Evolutionary conservation across 2,329 filamentous ascomycete genomes (phyloP).

Genomic region (Camillea tinctor): DNA sequence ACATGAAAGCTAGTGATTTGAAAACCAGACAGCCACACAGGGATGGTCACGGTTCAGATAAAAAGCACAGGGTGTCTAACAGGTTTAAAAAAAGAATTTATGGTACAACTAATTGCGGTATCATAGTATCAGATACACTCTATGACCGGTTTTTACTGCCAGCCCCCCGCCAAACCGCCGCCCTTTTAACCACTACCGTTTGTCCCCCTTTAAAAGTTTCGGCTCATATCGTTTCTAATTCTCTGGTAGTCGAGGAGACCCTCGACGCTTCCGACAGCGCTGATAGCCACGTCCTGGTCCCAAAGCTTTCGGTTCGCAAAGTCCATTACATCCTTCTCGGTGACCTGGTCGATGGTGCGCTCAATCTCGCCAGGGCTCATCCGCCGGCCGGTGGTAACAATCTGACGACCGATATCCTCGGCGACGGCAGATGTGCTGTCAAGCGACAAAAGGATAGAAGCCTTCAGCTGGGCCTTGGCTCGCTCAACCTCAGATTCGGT

Average conservation of each 20-base stretch:
- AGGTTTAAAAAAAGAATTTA: slow-evolving; percentile 44
- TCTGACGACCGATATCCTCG: slow-evolving; percentile 97
- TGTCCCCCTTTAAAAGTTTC: slow-evolving; percentile 60
- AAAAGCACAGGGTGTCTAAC: slow-evolving; percentile 24
- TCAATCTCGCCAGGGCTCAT: slow-evolving; percentile 93
- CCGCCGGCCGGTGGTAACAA: slow-evolving; percentile 93
- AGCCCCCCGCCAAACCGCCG: slow-evolving; percentile 35
- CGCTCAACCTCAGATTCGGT: slow-evolving; percentile 90
- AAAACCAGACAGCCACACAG: too few relatives aligned
- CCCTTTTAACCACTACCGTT: slow-evolving; percentile 18
- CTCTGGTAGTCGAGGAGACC: slow-evolving; percentile 76
- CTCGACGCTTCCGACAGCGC: slow-evolving; percentile 90
- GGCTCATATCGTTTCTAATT: slow-evolving; percentile 82
- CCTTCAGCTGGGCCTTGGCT: slow-evolving; percentile 98
- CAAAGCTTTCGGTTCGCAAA: slow-evolving; percentile 94
- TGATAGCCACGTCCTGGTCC: slow-evolving; percentile 95
- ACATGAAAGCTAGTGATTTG: too few relatives aligned
- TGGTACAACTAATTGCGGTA: slow-evolving; percentile 54
- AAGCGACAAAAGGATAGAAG: slow-evolving; percentile 92
- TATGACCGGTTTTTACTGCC: slow-evolving; percentile 44
- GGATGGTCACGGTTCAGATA: background rate
- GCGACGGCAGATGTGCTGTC: slow-evolving; percentile 96
- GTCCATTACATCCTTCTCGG: slow-evolving; percentile 94
- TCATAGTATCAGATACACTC: slow-evolving; percentile 51
- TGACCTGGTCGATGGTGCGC: slow-evolving; percentile 82